phyloP scores from a whole-genome alignment of 2,329 filamentous ascomycete species.

The Fusarium odoratissimum region DNA sequence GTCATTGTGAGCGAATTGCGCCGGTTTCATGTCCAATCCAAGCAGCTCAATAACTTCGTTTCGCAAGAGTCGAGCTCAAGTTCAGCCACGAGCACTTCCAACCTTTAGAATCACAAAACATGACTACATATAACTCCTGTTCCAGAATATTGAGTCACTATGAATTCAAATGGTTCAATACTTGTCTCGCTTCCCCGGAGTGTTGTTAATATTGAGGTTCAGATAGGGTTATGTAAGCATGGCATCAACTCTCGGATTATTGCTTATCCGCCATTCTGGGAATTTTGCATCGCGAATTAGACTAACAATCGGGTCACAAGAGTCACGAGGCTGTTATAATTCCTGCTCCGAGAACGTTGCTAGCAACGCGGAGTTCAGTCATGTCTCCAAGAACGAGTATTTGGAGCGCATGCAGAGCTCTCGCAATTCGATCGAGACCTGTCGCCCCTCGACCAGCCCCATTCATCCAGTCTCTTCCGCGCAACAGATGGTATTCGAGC shows the following conservation, averaged over 20 bases:
- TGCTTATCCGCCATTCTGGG: constrained; percentile 33
- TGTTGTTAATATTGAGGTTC: neutral
- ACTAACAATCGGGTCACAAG: constrained; percentile 36
- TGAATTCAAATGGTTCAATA: neutral
- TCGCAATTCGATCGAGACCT: constrained; percentile 48
- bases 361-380: constrained; percentile 46
- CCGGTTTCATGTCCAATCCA: neutral
- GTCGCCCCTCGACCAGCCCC: constrained; percentile 39
- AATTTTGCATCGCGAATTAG: constrained; percentile 46
- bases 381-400: constrained; percentile 51
- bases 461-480: constrained; percentile 38
- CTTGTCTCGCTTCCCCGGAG: neutral
- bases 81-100: neutral
- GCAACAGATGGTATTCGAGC: constrained; percentile 48
- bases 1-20: neutral
- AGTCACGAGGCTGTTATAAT: constrained; percentile 40
- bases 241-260: constrained; percentile 28
- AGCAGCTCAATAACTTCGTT: neutral
- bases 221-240: constrained; percentile 37
- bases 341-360: constrained; percentile 43
- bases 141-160: neutral
- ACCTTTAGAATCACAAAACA: neutral
- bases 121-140: neutral
- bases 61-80: neutral
- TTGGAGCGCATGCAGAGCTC: constrained; percentile 51